Conservation (phyloP, 805 yeast species). For the Lipomyces spencermartinsiae region DNA sequence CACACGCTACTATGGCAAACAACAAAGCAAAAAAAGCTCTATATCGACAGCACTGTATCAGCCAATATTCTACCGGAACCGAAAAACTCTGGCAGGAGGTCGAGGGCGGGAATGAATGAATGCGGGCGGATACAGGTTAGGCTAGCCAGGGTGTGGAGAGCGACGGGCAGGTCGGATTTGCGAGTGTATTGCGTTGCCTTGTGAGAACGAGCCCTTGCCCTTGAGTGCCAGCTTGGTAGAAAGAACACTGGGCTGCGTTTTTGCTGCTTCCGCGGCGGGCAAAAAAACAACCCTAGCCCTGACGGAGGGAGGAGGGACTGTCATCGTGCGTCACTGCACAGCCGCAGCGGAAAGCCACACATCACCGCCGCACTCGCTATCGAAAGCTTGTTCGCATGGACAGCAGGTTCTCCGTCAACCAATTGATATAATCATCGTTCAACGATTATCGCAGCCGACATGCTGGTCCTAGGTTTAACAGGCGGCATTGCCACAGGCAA, state of each 20-base stretch:
- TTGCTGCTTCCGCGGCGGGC: not conserved
- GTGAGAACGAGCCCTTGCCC: not conserved
- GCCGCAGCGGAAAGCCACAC: not conserved
- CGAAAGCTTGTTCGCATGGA: too few relatives aligned
- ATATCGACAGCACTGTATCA: slow-evolving; percentile 1
- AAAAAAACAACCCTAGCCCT: not conserved
- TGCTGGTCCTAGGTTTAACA: slow-evolving; percentile 93
- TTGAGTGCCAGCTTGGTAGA: not conserved
- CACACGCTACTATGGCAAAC: not conserved
- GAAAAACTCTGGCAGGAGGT: not conserved
- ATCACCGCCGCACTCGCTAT: not conserved
- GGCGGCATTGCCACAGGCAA: slow-evolving; percentile 99
- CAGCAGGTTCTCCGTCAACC: too few relatives aligned
- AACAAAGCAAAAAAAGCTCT: not conserved
- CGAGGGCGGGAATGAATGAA: not conserved
- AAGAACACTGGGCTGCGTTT: not conserved
- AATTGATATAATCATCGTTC: too few relatives aligned
- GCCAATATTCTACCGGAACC: not conserved
- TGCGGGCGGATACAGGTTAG: not conserved
- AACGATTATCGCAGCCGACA: slow-evolving; percentile 42
- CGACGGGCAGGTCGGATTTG: not conserved
- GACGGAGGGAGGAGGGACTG: too few relatives aligned
- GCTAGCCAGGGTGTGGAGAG: not conserved
- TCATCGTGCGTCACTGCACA: not conserved
- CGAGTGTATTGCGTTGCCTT: not conserved